These are phyloP conservation scores for Malassezia yamatoensis DNA, from an alignment of 1,284 basidiomycete genomes.

Conservation along the genomic window DNA sequence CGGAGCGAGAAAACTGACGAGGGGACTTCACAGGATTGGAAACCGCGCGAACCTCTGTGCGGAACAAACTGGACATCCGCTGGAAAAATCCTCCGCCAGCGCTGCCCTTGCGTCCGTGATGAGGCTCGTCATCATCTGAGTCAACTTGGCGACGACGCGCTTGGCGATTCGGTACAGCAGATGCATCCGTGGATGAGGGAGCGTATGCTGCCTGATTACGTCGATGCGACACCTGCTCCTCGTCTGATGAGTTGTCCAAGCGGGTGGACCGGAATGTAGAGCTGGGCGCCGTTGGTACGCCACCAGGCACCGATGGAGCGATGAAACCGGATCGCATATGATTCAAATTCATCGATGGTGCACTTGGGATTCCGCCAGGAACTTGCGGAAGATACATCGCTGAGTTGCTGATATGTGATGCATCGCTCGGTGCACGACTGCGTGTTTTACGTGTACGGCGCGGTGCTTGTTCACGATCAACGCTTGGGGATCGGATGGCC, in stretches of 20 bases:
- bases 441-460: slow-evolving; percentile 12
- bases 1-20: not conserved
- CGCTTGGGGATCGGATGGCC: not conserved
- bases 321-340: slow-evolving; percentile 25
- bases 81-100: slow-evolving; percentile 29
- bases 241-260: slow-evolving; percentile 12
- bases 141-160: slow-evolving; percentile 3
- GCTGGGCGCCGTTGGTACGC: slow-evolving; percentile 22
- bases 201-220: not conserved
- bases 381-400: slow-evolving; percentile 21
- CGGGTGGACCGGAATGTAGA: slow-evolving; percentile 12
- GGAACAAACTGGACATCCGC: slow-evolving; percentile 41
- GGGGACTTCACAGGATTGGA: not conserved
- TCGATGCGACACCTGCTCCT: slow-evolving; percentile 17
- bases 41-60: slow-evolving; percentile 28
- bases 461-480: slow-evolving; percentile 5
- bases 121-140: slow-evolving; percentile 13
- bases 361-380: slow-evolving; percentile 29
- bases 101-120: slow-evolving; percentile 9
- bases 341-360: slow-evolving; percentile 25
- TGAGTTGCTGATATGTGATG: not conserved
- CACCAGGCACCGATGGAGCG: slow-evolving; percentile 14
- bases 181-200: not conserved
- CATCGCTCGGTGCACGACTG: slow-evolving; percentile 16
- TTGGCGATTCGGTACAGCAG: not conserved